Base-by-base conservation (phyloP, 2,329 filamentous ascomycete species). In the Monilinia fructicola region DNA sequence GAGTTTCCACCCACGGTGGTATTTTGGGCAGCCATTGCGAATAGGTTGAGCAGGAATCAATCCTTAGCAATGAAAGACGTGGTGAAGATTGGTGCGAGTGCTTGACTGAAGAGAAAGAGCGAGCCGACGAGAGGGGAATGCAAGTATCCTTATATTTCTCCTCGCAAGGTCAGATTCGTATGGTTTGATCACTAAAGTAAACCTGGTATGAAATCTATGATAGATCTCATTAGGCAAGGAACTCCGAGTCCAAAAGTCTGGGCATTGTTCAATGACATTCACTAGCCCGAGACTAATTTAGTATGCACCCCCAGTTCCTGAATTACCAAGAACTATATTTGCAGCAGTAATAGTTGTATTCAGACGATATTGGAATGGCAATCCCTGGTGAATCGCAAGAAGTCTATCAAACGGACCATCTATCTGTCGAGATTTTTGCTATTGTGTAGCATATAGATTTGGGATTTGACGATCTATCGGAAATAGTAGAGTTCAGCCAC, bases 1-100 rank as follows among this genome's bases (percentile, higher is more conserved):
- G 83, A 82, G 74, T 91, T 90, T 72, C 88, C 88, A 67, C 88
- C 88, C 0, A 81, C 74, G 1, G 87, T 90, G 74, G 91, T 89
- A 69, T 94, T 93, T 4, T 88, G 88, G 12, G 90, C 90, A 28
- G 40, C 62, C 62, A 65, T 65, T 65, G 62, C 53, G 14, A 56
- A 16, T 10, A 46, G 59, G 23, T 58, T 38, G 58, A n/a, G 44
- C 40, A 62, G n/a, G 35, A 31, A 28, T 42, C 40, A 16, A 42
- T 10, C n/a, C 46, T 28, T 52, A 23, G 31, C 31, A 65, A 58
- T 52, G 35, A 52, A 40, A 18, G 46, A 28, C 40, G 6, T 14
- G 44, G 44, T 59, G 35, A 28, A 42, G 10, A n/a, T 23, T 58
- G 38, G 31, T 28, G 46, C 18, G 44, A 59, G 42, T 64, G 62